A percentile compares a stretch with the other conserved stretches of the same genome.
These are phyloP conservation scores for Gossypium sturtianum DNA, from an alignment of 345 rosid genomes.

Conservation along the genomic window DNA sequence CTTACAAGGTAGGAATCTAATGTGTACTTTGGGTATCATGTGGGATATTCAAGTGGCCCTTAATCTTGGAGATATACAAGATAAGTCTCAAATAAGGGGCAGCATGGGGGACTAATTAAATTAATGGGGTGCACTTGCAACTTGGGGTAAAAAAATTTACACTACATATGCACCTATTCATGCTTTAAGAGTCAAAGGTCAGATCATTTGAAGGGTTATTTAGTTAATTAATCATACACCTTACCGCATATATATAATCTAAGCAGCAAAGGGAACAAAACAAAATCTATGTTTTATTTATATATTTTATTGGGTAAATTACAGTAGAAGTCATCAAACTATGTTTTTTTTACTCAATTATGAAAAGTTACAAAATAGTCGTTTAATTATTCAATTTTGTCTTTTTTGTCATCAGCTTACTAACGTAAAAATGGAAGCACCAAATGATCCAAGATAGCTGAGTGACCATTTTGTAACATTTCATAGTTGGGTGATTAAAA, in stretches of 20 bases:
- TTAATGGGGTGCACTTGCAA: background rate
- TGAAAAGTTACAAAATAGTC: too few relatives aligned
- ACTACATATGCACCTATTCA: background rate
- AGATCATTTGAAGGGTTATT: background rate
- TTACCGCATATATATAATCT: background rate
- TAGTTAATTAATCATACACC: slow-evolving; percentile 5
- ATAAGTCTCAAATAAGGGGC: background rate
- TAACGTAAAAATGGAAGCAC: too few relatives aligned
- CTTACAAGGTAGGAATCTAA: background rate
- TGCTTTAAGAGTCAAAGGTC: slow-evolving; percentile 3
- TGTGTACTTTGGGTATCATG: background rate
- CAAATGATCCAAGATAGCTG: too few relatives aligned
- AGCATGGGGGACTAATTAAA: background rate
- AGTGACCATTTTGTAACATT: too few relatives aligned
- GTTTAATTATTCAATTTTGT: rapidly evolving
- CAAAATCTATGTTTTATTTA: background rate
- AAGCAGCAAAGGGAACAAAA: background rate
- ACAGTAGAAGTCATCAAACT: too few relatives aligned
- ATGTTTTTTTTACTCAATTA: too few relatives aligned
- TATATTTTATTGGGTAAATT: too few relatives aligned
- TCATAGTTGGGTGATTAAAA: too few relatives aligned
- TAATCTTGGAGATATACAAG: background rate
- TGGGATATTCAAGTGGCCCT: background rate
- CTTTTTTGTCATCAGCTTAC: too few relatives aligned
- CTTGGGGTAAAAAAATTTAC: background rate